Evolutionary conservation across 768 basidiomycete genomes (phyloP).

Genomic region (Boletellus ananas): DNA sequence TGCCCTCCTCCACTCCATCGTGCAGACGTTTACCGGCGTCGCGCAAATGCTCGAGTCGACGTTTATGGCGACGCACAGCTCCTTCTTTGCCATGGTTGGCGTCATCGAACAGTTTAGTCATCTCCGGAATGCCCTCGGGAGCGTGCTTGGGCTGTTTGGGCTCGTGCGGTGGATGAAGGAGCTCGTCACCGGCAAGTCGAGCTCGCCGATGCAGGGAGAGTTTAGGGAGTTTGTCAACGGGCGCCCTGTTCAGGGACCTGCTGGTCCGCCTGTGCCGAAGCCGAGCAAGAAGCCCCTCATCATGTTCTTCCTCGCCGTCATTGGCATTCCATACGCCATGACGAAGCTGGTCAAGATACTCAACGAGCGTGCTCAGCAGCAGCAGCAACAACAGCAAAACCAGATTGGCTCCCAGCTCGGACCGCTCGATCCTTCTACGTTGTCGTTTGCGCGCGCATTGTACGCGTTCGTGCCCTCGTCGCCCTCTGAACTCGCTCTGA

Average conservation of each 20-base stretch:
- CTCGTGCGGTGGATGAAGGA: slow-evolving; percentile 82
- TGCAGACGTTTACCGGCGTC: slow-evolving; percentile 91
- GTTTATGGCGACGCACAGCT: slow-evolving; percentile 95
- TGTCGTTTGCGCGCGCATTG: slow-evolving; percentile 80
- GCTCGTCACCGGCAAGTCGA: slow-evolving; percentile 45
- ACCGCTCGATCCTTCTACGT: slow-evolving; percentile 71
- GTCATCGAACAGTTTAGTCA: slow-evolving; percentile 94
- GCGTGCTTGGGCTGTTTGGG: slow-evolving; percentile 90
- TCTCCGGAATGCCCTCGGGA: slow-evolving; percentile 87
- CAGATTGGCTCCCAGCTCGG: slow-evolving; percentile 35
- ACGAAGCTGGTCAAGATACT: slow-evolving; percentile 80
- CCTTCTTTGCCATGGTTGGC: slow-evolving; percentile 94
- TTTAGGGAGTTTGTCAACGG: slow-evolving; percentile 77
- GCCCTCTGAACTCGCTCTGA: slow-evolving; percentile 73
- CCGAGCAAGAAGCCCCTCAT: slow-evolving; percentile 87
- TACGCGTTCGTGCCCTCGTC: slow-evolving; percentile 75
- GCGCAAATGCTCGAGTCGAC: slow-evolving; percentile 97
- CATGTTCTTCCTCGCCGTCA: slow-evolving; percentile 88
- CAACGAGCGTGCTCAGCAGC: slow-evolving; percentile 54
- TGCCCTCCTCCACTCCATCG: slow-evolving; percentile 87
- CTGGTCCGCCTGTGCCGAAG: slow-evolving; percentile 42
- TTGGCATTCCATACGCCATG: slow-evolving; percentile 94
- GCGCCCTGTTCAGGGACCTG: slow-evolving; percentile 50
- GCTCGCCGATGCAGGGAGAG: slow-evolving; percentile 52
- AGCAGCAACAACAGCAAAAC: slow-evolving; percentile 42